A percentile compares a stretch with the other conserved stretches of the same genome.
phyloP scores from a whole-genome alignment of 2,329 filamentous ascomycete species.

The Whalleya microplaca region DNA sequence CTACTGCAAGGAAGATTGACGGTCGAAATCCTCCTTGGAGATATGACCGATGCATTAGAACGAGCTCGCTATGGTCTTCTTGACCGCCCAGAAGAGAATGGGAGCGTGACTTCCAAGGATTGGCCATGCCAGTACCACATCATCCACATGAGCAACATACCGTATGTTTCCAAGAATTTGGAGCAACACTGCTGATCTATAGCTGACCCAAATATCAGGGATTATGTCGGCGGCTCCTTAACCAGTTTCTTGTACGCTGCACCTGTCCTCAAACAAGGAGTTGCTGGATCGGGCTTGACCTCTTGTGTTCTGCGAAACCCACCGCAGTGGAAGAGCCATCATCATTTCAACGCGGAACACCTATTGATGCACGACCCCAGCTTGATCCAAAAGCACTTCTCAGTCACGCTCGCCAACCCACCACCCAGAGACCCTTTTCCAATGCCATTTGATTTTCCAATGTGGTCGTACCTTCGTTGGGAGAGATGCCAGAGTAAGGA shows the following conservation, averaged over 20 bases:
- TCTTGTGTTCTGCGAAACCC: slow-evolving; percentile 36
- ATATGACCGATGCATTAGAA: slow-evolving; percentile 38
- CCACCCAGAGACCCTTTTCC: background rate
- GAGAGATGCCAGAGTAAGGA: background rate
- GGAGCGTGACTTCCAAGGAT: slow-evolving; percentile 17
- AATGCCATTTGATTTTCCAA: background rate
- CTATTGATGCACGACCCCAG: slow-evolving; percentile 33
- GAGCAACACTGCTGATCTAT: background rate
- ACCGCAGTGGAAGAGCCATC: slow-evolving; percentile 26
- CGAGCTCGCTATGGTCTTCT: slow-evolving; percentile 32
- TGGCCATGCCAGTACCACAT: slow-evolving; percentile 35
- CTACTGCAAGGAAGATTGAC: slow-evolving; percentile 7
- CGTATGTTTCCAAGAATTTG: slow-evolving; percentile 23
- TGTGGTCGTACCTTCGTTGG: slow-evolving; percentile 13
- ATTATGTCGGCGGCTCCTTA: slow-evolving; percentile 37
- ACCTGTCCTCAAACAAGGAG: slow-evolving; percentile 30
- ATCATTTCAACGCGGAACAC: slow-evolving; percentile 36
- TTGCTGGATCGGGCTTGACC: slow-evolving; percentile 26
- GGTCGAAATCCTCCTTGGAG: slow-evolving; percentile 36
- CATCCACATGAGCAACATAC: slow-evolving; percentile 38
- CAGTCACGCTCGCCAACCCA: slow-evolving; percentile 11
- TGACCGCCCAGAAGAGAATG: slow-evolving; percentile 17
- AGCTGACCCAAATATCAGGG: slow-evolving; percentile 20
- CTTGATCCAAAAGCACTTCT: slow-evolving; percentile 32
- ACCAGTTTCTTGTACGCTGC: slow-evolving; percentile 27